These are phyloP conservation scores for Endoconidiophora laricicola DNA, from an alignment of 2,329 filamentous ascomycete genomes.

Conservation along the genomic window DNA sequence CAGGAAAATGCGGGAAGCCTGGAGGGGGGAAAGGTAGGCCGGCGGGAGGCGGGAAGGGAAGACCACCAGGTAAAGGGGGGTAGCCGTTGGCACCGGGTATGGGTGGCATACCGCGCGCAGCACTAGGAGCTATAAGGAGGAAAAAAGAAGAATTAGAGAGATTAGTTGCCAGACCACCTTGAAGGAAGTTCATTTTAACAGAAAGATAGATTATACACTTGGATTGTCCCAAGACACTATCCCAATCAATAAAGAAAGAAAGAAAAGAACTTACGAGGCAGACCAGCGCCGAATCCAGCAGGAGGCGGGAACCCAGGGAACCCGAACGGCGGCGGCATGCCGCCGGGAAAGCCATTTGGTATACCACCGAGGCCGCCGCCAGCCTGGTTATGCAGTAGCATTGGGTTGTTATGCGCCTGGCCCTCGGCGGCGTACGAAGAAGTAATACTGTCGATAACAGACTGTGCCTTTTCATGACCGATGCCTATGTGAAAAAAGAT, in stretches of 20 bases:
- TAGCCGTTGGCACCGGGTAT: slow-evolving; percentile 24
- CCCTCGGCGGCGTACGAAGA: slow-evolving; percentile 90
- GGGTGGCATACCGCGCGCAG: slow-evolving; percentile 34
- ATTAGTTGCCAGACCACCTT: not conserved
- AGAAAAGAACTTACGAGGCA: slow-evolving; percentile 32
- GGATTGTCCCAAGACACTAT: no score
- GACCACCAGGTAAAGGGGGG: slow-evolving; percentile 24
- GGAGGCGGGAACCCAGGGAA: slow-evolving; percentile 21
- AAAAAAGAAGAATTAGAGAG: not conserved
- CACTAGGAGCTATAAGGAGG: slow-evolving; percentile 29
- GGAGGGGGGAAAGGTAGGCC: slow-evolving; percentile 18
- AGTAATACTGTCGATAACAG: slow-evolving; percentile 95
- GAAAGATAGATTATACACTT: no score
- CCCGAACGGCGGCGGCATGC: slow-evolving; percentile 21
- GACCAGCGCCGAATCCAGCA: slow-evolving; percentile 19
- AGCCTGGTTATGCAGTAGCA: slow-evolving; percentile 56
- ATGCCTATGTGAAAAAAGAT: slow-evolving; percentile 47
- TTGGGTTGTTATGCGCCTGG: slow-evolving; percentile 70
- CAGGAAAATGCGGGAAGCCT: not conserved
- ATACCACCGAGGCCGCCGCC: slow-evolving; percentile 25
- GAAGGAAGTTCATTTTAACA: no score
- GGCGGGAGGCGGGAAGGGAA: slow-evolving; percentile 28
- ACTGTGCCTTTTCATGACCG: slow-evolving; percentile 95
- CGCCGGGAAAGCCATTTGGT: slow-evolving; percentile 19
- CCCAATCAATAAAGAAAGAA: no score